Evolutionary conservation across 2,329 filamentous ascomycete species (phyloP).

Genomic region (Aspergillus sp.): DNA sequence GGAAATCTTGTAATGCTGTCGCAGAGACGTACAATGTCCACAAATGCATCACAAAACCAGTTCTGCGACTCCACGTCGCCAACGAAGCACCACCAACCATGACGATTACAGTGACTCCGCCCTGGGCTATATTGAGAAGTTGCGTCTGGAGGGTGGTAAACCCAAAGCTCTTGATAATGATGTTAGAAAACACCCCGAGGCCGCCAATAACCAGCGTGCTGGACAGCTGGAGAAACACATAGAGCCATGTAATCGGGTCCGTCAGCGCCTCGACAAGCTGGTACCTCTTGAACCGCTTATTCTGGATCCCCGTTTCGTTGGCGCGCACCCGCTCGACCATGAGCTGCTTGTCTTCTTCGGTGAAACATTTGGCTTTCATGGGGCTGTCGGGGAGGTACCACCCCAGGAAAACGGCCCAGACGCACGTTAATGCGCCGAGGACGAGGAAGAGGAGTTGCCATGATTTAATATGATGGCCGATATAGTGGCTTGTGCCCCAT

Average conservation of each 20-base stretch:
- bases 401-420: slow-evolving; percentile 50
- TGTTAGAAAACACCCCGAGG: slow-evolving; percentile 36
- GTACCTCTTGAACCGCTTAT: slow-evolving; percentile 49
- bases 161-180: slow-evolving; percentile 66
- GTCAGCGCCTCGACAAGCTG: slow-evolving; percentile 49
- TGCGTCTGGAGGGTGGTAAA: slow-evolving; percentile 66
- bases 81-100: slow-evolving; percentile 63
- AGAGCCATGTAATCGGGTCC: slow-evolving; percentile 20
- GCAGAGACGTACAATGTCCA: background rate
- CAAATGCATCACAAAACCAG: slow-evolving; percentile 25
- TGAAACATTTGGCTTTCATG: slow-evolving; percentile 66
- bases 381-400: slow-evolving; percentile 63
- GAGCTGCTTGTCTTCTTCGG: slow-evolving; percentile 60
- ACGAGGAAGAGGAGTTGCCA: slow-evolving; percentile 67
- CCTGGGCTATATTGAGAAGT: slow-evolving; percentile 69
- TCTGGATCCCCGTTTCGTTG: slow-evolving; percentile 61
- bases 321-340: slow-evolving; percentile 57
- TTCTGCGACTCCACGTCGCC: slow-evolving; percentile 62
- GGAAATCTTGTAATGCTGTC: no score
- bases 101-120: slow-evolving; percentile 68
- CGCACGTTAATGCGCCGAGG: slow-evolving; percentile 53
- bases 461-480: slow-evolving; percentile 51
- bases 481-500: slow-evolving; percentile 48
- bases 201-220: slow-evolving; percentile 29
- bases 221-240: slow-evolving; percentile 15